Percentiles rank a stretch among this genome's conserved stretches.
Evolutionary conservation across 768 basidiomycete genomes (phyloP).

Genomic region (Mycena venus): DNA sequence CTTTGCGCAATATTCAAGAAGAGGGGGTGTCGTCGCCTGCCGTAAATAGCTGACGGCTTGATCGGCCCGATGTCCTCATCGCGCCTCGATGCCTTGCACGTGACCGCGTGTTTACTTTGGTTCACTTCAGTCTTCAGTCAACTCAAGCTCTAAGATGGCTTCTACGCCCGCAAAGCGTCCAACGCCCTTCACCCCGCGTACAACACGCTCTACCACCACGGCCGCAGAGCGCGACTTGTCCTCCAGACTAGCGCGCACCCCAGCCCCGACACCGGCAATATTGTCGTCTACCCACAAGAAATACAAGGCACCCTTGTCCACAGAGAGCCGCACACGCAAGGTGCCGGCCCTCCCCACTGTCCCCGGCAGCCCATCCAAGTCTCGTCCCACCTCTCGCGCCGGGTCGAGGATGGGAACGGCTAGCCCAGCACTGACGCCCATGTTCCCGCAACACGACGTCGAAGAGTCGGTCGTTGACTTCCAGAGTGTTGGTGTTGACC

Average conservation of each 20-base stretch:
- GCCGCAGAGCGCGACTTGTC: constrained; percentile 28
- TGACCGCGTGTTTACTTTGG: constrained; percentile 1
- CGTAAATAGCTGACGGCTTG: too few species aligned
- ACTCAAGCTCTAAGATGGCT: constrained; percentile 3
- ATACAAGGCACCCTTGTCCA: constrained; percentile 75
- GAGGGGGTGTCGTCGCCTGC: too few species aligned
- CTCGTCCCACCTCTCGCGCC: constrained; percentile 35
- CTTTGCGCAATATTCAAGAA: too few species aligned
- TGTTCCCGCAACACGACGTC: constrained; percentile 43
- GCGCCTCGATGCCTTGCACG: neutral
- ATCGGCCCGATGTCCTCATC: neutral
- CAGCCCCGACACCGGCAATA: constrained; percentile 19
- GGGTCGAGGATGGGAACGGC: constrained; percentile 30
- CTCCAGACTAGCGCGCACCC: constrained; percentile 14
- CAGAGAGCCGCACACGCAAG: constrained; percentile 49
- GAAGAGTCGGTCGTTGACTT: constrained; percentile 85
- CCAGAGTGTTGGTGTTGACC: constrained; percentile 77
- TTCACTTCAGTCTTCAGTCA: neutral
- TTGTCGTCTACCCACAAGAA: constrained; percentile 67
- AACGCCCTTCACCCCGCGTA: constrained; percentile 29
- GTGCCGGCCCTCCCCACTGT: constrained; percentile 23
- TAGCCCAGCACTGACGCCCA: constrained; percentile 19
- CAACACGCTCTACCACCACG: constrained; percentile 16
- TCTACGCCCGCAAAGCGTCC: constrained; percentile 27
- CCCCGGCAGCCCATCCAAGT: constrained; percentile 38